Conservation (phyloP, 2,329 filamentous ascomycete species). For the Talaromyces islandicus region DNA sequence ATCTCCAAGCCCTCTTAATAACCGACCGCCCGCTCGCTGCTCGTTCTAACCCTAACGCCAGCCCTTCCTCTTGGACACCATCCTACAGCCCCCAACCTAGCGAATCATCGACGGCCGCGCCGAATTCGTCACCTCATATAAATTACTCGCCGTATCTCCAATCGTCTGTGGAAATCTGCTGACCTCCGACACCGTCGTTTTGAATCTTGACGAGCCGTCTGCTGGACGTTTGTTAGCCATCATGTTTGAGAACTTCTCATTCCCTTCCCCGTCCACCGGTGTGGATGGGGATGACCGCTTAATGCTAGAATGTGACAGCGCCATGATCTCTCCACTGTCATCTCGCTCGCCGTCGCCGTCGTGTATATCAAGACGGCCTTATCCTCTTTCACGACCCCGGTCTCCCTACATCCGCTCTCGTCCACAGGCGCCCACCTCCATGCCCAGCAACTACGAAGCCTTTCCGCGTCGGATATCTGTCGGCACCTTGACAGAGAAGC, state of each 20-base stretch:
- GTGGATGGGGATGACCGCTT: conserved; percentile 28
- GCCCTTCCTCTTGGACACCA: background rate
- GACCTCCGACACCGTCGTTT: background rate
- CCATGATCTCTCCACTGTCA: conserved; percentile 34
- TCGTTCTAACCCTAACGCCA: background rate
- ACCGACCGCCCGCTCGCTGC: background rate
- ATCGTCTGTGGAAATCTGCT: background rate
- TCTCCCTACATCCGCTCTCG: conserved; percentile 27
- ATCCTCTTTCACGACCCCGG: conserved; percentile 24
- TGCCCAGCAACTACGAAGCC: conserved; percentile 35
- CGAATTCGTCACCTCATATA: background rate
- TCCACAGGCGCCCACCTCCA: conserved; percentile 35
- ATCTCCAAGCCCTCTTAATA: background rate
- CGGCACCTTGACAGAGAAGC: conserved; percentile 32
- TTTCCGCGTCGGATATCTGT: conserved; percentile 32
- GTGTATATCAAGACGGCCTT: conserved; percentile 23
- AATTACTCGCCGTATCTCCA: background rate
- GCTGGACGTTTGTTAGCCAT: background rate
- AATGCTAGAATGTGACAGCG: conserved; percentile 32
- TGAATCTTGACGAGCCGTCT: background rate
- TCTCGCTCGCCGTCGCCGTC: conserved; percentile 39
- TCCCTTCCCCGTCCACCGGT: conserved; percentile 30
- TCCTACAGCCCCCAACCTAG: background rate
- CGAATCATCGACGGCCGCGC: background rate
- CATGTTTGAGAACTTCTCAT: conserved; percentile 41